These are phyloP conservation scores for Ustilago sp. DNA, from an alignment of 1,284 basidiomycete species.

Conservation along the genomic window DNA sequence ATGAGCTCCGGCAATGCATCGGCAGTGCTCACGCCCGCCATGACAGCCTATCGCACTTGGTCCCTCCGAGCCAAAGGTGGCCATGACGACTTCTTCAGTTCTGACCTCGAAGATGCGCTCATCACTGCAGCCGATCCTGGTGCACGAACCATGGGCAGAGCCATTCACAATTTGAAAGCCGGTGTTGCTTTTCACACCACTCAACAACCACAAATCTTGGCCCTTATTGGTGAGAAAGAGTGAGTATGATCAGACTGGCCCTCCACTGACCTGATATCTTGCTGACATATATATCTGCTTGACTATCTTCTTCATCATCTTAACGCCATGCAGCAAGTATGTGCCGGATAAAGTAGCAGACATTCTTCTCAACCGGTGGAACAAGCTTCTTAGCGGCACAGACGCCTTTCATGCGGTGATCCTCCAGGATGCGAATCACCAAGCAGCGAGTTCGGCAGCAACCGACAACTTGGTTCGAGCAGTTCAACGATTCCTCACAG, in stretches of 20 bases:
- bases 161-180: slow-evolving; percentile 20
- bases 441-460: slow-evolving; percentile 46
- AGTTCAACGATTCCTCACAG: slow-evolving; percentile 28
- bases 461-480: slow-evolving; percentile 40
- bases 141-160: slow-evolving; percentile 21
- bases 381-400: slow-evolving; percentile 17
- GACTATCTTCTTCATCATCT: too few relatives aligned
- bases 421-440: slow-evolving; percentile 56
- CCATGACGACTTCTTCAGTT: slow-evolving; percentile 66
- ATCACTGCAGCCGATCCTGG: slow-evolving; percentile 29
- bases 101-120: slow-evolving; percentile 38
- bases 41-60: slow-evolving; percentile 64
- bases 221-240: slow-evolving; percentile 60
- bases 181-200: slow-evolving; percentile 1
- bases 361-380: slow-evolving; percentile 46
- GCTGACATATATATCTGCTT: too few relatives aligned
- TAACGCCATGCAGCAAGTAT: slow-evolving; percentile 46
- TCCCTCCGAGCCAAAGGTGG: slow-evolving; percentile 56
- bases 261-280: background rate
- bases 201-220: slow-evolving; percentile 36
- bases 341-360: slow-evolving; percentile 29
- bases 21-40: slow-evolving; percentile 47
- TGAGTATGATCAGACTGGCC: slow-evolving; percentile 28
- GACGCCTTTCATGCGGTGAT: slow-evolving; percentile 38
- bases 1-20: slow-evolving; percentile 36